Base-by-base conservation (phyloP, 2,329 filamentous ascomycete genomes). In the Aotearoamyces nothofagi region DNA sequence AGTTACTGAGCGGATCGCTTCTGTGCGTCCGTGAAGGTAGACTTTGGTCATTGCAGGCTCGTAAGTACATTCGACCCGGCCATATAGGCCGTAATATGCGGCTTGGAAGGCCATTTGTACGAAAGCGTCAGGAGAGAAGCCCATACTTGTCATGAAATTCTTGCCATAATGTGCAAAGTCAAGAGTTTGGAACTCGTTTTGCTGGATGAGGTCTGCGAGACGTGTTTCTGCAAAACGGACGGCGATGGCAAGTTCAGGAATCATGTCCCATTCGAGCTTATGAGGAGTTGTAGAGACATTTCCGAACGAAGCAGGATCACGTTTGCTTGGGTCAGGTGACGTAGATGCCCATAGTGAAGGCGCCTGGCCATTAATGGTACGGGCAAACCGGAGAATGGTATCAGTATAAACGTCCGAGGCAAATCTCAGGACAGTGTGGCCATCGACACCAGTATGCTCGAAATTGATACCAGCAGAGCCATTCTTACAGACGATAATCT, bases 31-130 rank as follows among this genome's bases (percentile, higher is more conserved):
- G 49, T 96, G 90, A 35, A 92, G 70, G 56, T 72, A 98, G 34
- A 78, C 62, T 53, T 98, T 98, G 29, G 90, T 98, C 90, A 98
- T 96, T 23, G 90, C 87, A 5, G 90, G 90, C 54, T 98, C 90
- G 51, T 98, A 98, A 0, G 86, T 90, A 49, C 83, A 92, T 53
- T 96, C 90, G 1, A 93, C 72, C 4, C 83, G 74, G 3, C 90
- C 90, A 44, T 96, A 98, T 5, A 98, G 66, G 2, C 90, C 90
- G 46, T 94, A 98, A 59, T 98, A 96, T 1, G 90, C 87, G 4
- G 87, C 87, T 53, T 98, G 90, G 58, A 94, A 94, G 0, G 90
- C 90, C 87, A 98, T 96, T 53, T 98, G 90, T 12, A 98, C 81
- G 49, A 93, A 98, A 0, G 90, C 90, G 50, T 96, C 90, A 0